These are phyloP conservation scores for Eudorina sp. DNA, from an alignment of 139 green algal genomes.

Conservation along the genomic window DNA sequence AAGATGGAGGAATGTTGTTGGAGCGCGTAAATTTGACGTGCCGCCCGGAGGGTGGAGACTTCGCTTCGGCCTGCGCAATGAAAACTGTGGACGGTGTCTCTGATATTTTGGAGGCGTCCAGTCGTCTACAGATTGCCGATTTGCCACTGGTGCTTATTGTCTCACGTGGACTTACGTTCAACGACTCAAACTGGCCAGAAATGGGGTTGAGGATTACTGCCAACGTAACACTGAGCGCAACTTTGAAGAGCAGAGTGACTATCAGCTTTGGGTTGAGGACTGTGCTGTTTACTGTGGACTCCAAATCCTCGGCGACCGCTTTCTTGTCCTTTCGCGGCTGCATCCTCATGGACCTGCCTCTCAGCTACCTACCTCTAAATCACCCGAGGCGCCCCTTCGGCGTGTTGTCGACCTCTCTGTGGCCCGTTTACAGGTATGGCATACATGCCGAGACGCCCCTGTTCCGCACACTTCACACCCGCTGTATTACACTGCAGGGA, in stretches of 20 bases:
- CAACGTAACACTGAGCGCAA: conserved; percentile 30
- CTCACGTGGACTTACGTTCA: neutral
- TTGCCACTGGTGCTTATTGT: conserved; percentile 21
- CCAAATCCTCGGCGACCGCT: neutral
- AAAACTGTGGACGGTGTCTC: neutral
- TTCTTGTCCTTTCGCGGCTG: conserved; percentile 37
- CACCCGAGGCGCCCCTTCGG: conserved; percentile 38
- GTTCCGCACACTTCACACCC: neutral
- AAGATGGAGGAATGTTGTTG: neutral
- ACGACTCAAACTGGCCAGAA: neutral
- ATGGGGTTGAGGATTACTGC: conserved; percentile 14
- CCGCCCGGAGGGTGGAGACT: neutral
- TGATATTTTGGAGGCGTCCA: neutral
- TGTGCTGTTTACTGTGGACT: conserved; percentile 30
- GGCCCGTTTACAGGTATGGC: conserved; percentile 40
- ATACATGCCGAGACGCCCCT: neutral
- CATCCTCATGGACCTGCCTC: conserved; percentile 30
- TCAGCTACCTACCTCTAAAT: conserved; percentile 40
- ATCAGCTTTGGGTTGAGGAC: conserved; percentile 33
- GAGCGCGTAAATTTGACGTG: conserved; percentile 17
- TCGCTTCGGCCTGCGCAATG: neutral
- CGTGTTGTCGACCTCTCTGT: conserved; percentile 22
- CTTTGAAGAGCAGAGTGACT: neutral
- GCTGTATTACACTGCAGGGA: too few relatives aligned
- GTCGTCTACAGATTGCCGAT: neutral